Conservation (phyloP, 352 stramenopile genomes). For the Globisporangium irregulare region DNA sequence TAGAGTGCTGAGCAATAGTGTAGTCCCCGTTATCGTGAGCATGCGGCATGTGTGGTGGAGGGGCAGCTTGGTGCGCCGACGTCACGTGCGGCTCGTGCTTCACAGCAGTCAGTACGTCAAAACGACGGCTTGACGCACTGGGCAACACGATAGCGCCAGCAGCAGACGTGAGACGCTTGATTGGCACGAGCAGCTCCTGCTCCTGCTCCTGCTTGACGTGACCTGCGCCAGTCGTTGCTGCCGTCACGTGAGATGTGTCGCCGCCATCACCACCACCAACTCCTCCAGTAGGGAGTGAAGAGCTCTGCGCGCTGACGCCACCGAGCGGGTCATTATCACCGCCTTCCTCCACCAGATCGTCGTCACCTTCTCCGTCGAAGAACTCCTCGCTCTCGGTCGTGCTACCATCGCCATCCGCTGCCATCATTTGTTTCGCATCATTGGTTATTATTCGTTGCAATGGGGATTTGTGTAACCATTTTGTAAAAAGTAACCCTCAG, state of each 20-base stretch:
- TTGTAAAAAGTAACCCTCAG: no score
- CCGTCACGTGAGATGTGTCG: background rate
- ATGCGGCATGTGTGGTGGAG: background rate
- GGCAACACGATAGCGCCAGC: no score
- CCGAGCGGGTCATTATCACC: background rate
- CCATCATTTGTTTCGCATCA: no score
- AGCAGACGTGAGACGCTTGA: no score
- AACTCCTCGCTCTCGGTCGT: slow-evolving; percentile 7
- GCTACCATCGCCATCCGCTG: background rate
- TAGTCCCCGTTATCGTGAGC: no score
- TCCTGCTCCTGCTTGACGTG: background rate
- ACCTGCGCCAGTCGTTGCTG: background rate
- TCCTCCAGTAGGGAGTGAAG: no score
- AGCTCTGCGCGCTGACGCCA: background rate
- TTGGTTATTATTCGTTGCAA: no score
- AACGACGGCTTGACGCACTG: no score
- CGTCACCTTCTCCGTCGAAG: background rate
- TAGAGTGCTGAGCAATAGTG: no score
- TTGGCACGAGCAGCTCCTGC: background rate
- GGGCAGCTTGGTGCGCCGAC: background rate
- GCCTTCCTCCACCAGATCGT: background rate
- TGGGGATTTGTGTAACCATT: no score
- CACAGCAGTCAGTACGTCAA: no score
- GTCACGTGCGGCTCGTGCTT: background rate
- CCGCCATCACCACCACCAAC: background rate